Percentiles rank a stretch among this genome's conserved stretches.
These are phyloP conservation scores for Cryptomeria japonica DNA, from an alignment of 75 land plant genomes.

Conservation along the genomic window DNA sequence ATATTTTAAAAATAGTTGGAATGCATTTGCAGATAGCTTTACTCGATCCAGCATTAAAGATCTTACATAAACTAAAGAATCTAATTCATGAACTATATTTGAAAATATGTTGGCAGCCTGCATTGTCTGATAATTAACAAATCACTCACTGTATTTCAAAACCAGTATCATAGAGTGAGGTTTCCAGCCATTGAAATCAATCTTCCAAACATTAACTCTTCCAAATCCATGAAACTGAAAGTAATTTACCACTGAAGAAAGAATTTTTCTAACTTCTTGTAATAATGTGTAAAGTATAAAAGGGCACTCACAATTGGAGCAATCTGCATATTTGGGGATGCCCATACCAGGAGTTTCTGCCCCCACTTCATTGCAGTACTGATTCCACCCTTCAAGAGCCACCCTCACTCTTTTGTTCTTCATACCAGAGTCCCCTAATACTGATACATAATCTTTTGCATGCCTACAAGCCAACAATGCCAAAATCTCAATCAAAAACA, in stretches of 20 bases:
- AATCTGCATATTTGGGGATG: conserved; percentile 66
- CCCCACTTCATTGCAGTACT: conserved; percentile 66
- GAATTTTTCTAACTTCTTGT: not conserved
- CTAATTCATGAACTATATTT: too few relatives aligned
- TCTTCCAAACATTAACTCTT: too few relatives aligned
- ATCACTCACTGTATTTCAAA: not conserved
- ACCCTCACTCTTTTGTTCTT: conserved; percentile 53
- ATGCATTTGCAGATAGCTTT: too few relatives aligned
- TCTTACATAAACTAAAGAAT: too few relatives aligned
- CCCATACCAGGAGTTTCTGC: conserved; percentile 31
- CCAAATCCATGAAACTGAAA: not conserved
- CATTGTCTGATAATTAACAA: not conserved
- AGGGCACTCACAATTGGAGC: conserved; percentile 29
- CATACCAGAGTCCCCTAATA: conserved; percentile 68
- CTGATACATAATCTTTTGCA: conserved; percentile 10
- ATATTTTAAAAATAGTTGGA: too few relatives aligned
- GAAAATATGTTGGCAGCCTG: not conserved
- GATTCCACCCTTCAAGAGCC: conserved; percentile 70
- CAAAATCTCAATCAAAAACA: not conserved
- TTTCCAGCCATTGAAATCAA: too few relatives aligned
- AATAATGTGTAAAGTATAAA: not conserved
- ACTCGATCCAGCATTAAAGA: too few relatives aligned
- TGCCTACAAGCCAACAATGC: not conserved
- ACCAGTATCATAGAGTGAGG: too few relatives aligned
- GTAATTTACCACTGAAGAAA: not conserved